phyloP scores from a whole-genome alignment of 495 filamentous ascomycete species.

The Penicillium roqueforti region DNA sequence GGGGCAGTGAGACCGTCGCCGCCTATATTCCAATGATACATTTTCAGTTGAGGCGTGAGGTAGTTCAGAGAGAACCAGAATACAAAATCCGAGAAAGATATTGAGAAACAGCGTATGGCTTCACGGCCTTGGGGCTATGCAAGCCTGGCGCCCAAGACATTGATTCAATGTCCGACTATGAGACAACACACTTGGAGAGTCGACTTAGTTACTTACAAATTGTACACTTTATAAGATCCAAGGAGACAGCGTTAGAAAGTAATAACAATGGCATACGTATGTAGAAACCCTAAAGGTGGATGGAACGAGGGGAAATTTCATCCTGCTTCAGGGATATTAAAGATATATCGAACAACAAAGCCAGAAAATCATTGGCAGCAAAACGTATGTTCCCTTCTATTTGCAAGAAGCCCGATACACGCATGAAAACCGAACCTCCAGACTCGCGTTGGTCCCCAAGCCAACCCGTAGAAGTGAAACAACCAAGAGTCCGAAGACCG shows the following conservation, averaged over 20 bases:
- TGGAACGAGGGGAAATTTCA: conserved; percentile 43
- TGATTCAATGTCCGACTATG: background rate
- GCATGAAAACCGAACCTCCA: conserved; percentile 25
- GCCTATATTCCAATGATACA: too few species aligned
- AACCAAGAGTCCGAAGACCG: conserved; percentile 16
- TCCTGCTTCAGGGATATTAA: conserved; percentile 48
- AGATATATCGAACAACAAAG: conserved; percentile 46
- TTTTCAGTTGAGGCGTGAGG: too few species aligned
- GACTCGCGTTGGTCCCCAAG: conserved; percentile 26
- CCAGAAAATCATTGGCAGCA: conserved; percentile 39
- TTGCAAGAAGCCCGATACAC: conserved; percentile 36
- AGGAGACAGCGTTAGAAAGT: conserved; percentile 14
- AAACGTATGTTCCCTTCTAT: conserved; percentile 45
- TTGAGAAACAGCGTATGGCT: too few species aligned
- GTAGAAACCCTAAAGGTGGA: conserved; percentile 13
- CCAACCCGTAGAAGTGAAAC: conserved; percentile 22
- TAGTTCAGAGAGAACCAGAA: too few species aligned
- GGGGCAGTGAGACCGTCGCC: too few species aligned
- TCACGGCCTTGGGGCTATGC: too few species aligned
- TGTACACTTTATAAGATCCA: background rate
- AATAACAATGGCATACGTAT: conserved; percentile 25
- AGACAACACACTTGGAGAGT: background rate
- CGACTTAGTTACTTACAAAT: background rate
- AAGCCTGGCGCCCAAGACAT: background rate
- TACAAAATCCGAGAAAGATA: too few species aligned